Base-by-base conservation (phyloP, 208 protist species). In the Zelonia costaricensis region DNA sequence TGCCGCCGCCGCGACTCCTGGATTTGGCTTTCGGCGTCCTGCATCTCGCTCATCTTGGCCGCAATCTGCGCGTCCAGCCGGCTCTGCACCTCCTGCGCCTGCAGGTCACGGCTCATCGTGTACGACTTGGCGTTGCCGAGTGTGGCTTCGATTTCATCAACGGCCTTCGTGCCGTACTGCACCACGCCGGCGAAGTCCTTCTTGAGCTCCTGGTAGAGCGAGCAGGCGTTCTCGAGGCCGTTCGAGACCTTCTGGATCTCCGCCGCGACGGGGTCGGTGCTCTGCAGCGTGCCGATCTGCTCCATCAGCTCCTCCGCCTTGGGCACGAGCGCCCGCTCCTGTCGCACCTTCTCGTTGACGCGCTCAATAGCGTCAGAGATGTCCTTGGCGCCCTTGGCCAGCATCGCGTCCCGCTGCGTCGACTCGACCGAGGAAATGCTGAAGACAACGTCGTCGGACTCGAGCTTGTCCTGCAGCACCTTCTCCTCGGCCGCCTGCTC, bases 201-300 rank as follows among this genome's bases (percentile, higher is more conserved):
- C 46, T 52, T 58, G 15, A 92, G 71, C 59, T 80, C 61, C 15
- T 54, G 51, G 61, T 86, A 91, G 27, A 84, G 36, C 25, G 54
- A 72, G 62, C 70, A 84, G 36, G 82, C 84, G 53, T 78, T 85
- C 51, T 91, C 82, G 15, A 95, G 76, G n/a, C 67, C 61, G 67
- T 89, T 90, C 20, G 74, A 82, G 16, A 93, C 71, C 69, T 93
- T 86, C 53, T 91, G 81, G 31, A 89, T 82, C 65, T 91, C 84
- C 18, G 44, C 71, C 12, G 71, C 57, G 25, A 86, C 43, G 0
- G 89, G 89, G 65, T 95, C 86, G 22, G 73, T 60, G 62, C 89
- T 95, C 48, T 91, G 89, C 35, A 87, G 25, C n/a, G 53, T 61
- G 36, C 69, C 74, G 3, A 95, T 51, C 38, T 71, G 45, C 53